Percentiles rank a stretch among this genome's conserved stretches.
phyloP scores from a whole-genome alignment of 2,329 filamentous ascomycete genomes.

The Pseudogymnoascus sp. region DNA sequence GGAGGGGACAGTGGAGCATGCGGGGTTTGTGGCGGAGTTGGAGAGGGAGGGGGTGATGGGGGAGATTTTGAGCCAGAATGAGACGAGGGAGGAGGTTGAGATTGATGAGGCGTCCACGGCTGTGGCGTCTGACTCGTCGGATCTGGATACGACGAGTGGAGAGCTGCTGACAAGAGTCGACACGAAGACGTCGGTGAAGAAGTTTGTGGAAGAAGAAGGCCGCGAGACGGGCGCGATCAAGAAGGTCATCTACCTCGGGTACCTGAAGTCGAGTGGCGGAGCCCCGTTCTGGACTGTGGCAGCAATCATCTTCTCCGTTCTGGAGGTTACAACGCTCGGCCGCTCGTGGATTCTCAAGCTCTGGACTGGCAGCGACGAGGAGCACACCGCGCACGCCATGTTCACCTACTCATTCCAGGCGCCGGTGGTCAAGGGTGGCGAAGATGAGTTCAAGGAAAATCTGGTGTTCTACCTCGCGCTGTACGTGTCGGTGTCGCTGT shows the following conservation, averaged over 20 bases:
- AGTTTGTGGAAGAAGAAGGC: constrained; percentile 70
- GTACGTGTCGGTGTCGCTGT: constrained; percentile 53
- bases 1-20: constrained; percentile 55
- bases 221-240: constrained; percentile 63
- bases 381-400: constrained; percentile 22
- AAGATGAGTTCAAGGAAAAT: constrained; percentile 25
- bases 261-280: constrained; percentile 59
- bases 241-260: constrained; percentile 55
- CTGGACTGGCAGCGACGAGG: constrained; percentile 45
- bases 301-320: constrained; percentile 43
- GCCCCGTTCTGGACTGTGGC: constrained; percentile 49
- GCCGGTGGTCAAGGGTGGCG: not conserved
- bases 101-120: constrained; percentile 44
- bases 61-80: constrained; percentile 48
- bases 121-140: constrained; percentile 46
- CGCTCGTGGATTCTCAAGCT: constrained; percentile 57
- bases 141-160: constrained; percentile 35
- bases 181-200: constrained; percentile 46
- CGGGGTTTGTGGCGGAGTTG: constrained; percentile 59
- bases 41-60: constrained; percentile 46
- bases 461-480: constrained; percentile 58
- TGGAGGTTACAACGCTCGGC: constrained; percentile 40
- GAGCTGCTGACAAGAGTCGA: constrained; percentile 40
- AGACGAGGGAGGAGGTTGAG: constrained; percentile 35
- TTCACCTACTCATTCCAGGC: constrained; percentile 37